These are phyloP conservation scores for Pseudozyma sp. DNA, from an alignment of 1,284 basidiomycete genomes.

Conservation along the genomic window DNA sequence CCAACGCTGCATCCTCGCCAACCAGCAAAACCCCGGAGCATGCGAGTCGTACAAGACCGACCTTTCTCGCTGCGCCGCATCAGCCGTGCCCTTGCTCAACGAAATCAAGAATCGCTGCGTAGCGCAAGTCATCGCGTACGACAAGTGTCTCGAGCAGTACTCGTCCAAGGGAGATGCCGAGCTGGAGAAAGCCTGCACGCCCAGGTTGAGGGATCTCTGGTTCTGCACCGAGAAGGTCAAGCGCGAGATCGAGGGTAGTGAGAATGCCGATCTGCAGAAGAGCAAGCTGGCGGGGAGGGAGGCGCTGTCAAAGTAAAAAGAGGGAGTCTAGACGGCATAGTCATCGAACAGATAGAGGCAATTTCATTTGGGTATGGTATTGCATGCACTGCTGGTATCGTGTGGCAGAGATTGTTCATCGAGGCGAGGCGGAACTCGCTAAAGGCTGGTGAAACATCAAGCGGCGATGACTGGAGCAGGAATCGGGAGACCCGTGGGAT, in stretches of 20 bases:
- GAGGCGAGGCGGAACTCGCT: not conserved
- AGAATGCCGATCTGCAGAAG: constrained; percentile 18
- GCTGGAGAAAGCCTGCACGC: constrained; percentile 59
- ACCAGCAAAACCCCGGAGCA: constrained; percentile 46
- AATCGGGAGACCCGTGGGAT: not conserved
- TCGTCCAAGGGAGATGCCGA: constrained; percentile 50
- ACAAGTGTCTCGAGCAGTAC: constrained; percentile 53
- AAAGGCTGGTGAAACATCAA: not conserved
- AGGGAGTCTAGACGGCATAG: too few species aligned
- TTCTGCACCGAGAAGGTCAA: constrained; percentile 64
- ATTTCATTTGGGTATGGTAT: not conserved
- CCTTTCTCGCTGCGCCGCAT: constrained; percentile 59
- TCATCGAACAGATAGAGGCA: too few species aligned
- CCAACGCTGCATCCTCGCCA: constrained; percentile 64
- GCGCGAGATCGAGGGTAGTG: constrained; percentile 38
- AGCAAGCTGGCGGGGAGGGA: constrained; percentile 25
- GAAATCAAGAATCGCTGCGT: constrained; percentile 61
- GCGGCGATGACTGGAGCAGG: constrained; percentile 8
- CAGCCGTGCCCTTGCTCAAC: constrained; percentile 60
- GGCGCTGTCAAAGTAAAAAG: constrained; percentile 26
- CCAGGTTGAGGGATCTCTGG: constrained; percentile 53
- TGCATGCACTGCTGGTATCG: constrained; percentile 2
- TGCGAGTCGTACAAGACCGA: constrained; percentile 54
- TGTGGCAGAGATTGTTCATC: not conserved
- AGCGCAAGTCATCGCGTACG: constrained; percentile 58